These are phyloP conservation scores for Trichoderma koningiopsis DNA, from an alignment of 2,329 filamentous ascomycete species.

Conservation along the genomic window DNA sequence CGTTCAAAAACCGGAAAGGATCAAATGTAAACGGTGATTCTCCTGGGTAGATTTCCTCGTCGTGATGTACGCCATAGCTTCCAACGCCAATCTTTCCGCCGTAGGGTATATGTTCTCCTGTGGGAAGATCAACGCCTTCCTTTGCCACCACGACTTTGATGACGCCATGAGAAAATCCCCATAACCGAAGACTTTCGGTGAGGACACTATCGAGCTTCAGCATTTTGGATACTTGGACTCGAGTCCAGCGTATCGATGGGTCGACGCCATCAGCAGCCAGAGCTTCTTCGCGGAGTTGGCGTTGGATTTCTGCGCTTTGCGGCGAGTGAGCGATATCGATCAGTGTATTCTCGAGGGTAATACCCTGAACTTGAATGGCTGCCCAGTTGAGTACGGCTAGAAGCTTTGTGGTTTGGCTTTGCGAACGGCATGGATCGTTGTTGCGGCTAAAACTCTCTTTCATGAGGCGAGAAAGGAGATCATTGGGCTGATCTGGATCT, in stretches of 20 bases:
- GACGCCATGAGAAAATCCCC: conserved; percentile 9
- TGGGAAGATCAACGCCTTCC: conserved; percentile 9
- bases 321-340: conserved; percentile 11
- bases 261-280: background rate
- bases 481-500: background rate
- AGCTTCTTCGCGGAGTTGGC: conserved; percentile 3
- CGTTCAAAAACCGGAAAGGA: conserved; percentile 7
- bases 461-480: conserved; percentile 10
- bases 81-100: conserved; percentile 3
- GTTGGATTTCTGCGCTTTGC: background rate
- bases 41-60: background rate
- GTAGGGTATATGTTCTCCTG: conserved; percentile 4
- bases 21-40: conserved; percentile 11
- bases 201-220: conserved; percentile 2
- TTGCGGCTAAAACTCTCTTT: conserved; percentile 9
- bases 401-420: conserved; percentile 11
- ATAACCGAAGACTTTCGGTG: conserved; percentile 8
- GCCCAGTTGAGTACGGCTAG: conserved; percentile 13
- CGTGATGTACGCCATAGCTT: conserved; percentile 10
- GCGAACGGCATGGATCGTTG: background rate
- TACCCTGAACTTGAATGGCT: conserved; percentile 15
- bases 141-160: conserved; percentile 14
- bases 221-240: conserved; percentile 5
- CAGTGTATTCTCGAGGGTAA: conserved; percentile 4
- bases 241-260: background rate